Conservation (phyloP, 2,329 filamentous ascomycete genomes). For the Cordyceps farinosa region DNA sequence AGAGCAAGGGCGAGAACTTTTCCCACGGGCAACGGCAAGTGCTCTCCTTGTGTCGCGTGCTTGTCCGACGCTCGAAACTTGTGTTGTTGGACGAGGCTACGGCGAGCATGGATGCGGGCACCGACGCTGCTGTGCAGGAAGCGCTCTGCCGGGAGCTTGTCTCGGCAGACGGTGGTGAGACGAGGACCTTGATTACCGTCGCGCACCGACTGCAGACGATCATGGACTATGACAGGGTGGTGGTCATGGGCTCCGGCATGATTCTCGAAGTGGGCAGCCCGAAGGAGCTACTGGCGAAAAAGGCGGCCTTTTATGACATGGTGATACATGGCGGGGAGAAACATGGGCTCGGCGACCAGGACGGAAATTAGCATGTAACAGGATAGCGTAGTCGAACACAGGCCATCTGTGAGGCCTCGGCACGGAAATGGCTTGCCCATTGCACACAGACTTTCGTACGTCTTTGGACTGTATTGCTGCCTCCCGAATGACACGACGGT, state of each 20-base stretch:
- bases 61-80: constrained; percentile 51
- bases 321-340: too few relatives aligned
- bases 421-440: too few relatives aligned
- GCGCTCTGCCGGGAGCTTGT: constrained; percentile 47
- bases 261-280: constrained; percentile 48
- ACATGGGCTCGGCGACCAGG: too few relatives aligned
- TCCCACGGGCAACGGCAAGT: constrained; percentile 57
- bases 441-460: too few relatives aligned
- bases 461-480: too few relatives aligned
- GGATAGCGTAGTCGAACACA: too few relatives aligned
- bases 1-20: constrained; percentile 53
- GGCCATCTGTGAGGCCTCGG: too few relatives aligned
- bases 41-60: constrained; percentile 52
- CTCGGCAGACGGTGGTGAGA: constrained; percentile 35
- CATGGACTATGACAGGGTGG: constrained; percentile 55
- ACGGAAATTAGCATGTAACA: too few relatives aligned
- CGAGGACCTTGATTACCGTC: constrained; percentile 54
- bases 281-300: constrained; percentile 23
- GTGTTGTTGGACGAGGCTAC: constrained; percentile 58
- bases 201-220: constrained; percentile 56
- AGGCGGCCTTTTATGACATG: too few relatives aligned
- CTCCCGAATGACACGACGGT: too few relatives aligned
- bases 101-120: constrained; percentile 56
- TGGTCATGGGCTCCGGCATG: constrained; percentile 52
- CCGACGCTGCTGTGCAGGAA: constrained; percentile 51